Conservation (phyloP, 805 yeast species). For the Myxozyma kluyveri region DNA sequence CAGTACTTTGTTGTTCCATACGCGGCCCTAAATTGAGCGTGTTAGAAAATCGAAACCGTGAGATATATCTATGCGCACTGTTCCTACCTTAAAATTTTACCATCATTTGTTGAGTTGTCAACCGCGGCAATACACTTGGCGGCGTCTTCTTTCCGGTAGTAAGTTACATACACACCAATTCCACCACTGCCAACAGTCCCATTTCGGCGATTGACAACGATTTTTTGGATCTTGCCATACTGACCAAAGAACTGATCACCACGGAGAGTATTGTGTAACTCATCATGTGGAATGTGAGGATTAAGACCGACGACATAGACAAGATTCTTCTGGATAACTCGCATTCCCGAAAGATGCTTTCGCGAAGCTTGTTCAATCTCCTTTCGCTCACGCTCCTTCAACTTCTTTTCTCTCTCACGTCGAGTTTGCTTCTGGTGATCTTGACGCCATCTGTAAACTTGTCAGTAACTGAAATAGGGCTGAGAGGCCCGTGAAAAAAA, state of each 20-base stretch:
- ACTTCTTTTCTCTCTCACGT: conserved; percentile 69
- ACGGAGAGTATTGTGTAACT: conserved; percentile 72
- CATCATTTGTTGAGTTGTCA: conserved; percentile 89
- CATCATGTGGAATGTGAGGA: conserved; percentile 82
- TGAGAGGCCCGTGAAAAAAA: too few species aligned
- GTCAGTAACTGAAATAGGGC: too few species aligned
- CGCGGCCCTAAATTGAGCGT: conserved; percentile 61
- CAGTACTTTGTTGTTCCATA: conserved; percentile 99
- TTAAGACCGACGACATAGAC: conserved; percentile 95
- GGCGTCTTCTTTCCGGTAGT: conserved; percentile 91
- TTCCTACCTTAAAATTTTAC: conserved; percentile 62
- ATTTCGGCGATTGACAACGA: conserved; percentile 80
- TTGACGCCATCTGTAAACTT: conserved; percentile 51
- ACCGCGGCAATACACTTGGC: conserved; percentile 87
- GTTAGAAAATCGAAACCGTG: neutral
- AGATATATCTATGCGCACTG: neutral
- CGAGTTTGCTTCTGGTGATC: conserved; percentile 79
- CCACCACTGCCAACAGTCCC: conserved; percentile 65
- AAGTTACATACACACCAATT: conserved; percentile 93
- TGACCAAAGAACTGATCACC: conserved; percentile 97
- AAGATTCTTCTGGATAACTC: conserved; percentile 96
- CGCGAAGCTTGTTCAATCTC: conserved; percentile 72
- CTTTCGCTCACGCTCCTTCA: conserved; percentile 84
- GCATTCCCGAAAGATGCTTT: conserved; percentile 89
- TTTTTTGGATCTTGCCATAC: conserved; percentile 90